phyloP scores from a whole-genome alignment of 306 rosid species.

The Medicago ruthenica region DNA sequence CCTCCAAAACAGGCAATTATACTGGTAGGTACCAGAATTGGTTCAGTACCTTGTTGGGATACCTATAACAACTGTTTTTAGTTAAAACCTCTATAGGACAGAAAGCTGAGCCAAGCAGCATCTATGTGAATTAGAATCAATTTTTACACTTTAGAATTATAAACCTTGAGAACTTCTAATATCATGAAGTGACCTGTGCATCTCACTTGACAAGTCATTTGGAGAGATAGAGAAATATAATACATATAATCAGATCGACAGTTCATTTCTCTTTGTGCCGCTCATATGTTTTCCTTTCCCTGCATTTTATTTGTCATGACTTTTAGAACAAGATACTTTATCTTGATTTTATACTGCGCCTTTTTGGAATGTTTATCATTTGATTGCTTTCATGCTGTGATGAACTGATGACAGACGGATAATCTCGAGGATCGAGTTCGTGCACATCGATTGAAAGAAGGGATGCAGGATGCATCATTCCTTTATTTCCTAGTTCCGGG shows the following conservation, averaged over 20 bases:
- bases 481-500: conserved; percentile 75
- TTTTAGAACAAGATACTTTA: neutral
- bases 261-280: neutral
- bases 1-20: neutral
- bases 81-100: conserved; percentile 5
- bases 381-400: conserved; percentile 20
- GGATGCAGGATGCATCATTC: conserved; percentile 66
- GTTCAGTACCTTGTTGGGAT: neutral
- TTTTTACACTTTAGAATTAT: neutral
- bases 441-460: conserved; percentile 77
- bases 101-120: neutral
- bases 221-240: neutral
- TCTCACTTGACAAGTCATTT: conserved; percentile 6
- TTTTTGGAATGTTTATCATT: neutral
- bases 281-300: neutral
- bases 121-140: neutral
- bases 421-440: conserved; percentile 78
- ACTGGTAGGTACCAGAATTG: neutral
- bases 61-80: neutral
- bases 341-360: conserved; percentile 11
- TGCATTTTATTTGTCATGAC: neutral
- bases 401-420: conserved; percentile 65
- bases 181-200: neutral
- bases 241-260: neutral
- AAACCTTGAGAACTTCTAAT: too few relatives aligned